phyloP scores from a whole-genome alignment of 345 rosid species.

The Limnanthes douglasii region DNA sequence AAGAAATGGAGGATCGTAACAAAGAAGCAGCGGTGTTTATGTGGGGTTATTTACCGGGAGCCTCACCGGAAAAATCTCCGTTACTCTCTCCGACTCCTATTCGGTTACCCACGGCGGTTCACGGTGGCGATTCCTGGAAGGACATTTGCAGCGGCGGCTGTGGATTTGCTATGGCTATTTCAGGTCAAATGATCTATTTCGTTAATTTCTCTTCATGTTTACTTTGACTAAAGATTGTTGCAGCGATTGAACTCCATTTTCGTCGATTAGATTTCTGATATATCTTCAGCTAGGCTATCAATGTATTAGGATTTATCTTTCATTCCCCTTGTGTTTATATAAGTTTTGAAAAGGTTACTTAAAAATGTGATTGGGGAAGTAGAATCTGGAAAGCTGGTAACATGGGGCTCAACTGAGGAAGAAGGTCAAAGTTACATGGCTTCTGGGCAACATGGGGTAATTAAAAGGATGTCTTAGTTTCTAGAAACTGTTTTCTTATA shows the following conservation, averaged over 20 bases:
- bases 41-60: conserved; percentile 79
- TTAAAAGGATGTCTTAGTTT: conserved; percentile 7
- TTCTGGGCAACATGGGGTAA: conserved; percentile 84
- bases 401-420: conserved; percentile 75
- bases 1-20: conserved; percentile 21
- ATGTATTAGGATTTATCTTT: no score
- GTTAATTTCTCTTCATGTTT: no score
- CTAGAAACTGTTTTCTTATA: conserved; percentile 3
- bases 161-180: conserved; percentile 78
- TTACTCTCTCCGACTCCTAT: conserved; percentile 29
- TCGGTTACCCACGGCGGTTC: conserved; percentile 12
- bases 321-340: background rate
- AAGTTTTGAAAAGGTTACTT: no score
- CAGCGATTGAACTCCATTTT: no score
- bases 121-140: conserved; percentile 41
- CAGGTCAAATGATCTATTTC: conserved; percentile 43
- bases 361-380: conserved; percentile 6
- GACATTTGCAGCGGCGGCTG: conserved; percentile 76
- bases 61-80: conserved; percentile 46
- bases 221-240: background rate
- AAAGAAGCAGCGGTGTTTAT: conserved; percentile 25
- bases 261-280: background rate
- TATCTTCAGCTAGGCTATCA: no score
- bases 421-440: conserved; percentile 60
- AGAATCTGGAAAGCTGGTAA: conserved; percentile 60